Percentiles rank a stretch among this genome's conserved stretches.
These are phyloP conservation scores for Neurospora crassa DNA, from an alignment of 2,329 filamentous ascomycete genomes.

Conservation along the genomic window DNA sequence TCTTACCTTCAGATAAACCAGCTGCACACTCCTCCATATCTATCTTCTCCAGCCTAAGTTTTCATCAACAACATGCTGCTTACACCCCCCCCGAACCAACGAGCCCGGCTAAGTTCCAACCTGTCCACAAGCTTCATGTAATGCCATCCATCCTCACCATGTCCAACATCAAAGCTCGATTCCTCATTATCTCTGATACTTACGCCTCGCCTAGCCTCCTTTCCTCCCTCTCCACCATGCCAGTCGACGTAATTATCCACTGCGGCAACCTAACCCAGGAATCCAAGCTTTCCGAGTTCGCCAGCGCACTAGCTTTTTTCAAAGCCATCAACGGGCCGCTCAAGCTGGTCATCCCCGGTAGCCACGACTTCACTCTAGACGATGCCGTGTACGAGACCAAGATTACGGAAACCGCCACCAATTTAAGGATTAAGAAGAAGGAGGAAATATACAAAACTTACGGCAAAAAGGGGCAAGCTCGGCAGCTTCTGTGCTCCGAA, in stretches of 20 bases:
- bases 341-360: conserved; percentile 45
- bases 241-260: conserved; percentile 38
- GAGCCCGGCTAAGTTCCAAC: not conserved
- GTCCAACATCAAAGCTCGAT: conserved; percentile 25
- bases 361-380: conserved; percentile 39
- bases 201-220: conserved; percentile 19
- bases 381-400: conserved; percentile 20
- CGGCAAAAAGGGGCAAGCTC: not conserved
- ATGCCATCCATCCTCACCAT: not conserved
- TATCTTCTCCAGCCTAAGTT: not conserved
- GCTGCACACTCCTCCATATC: not conserved
- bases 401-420: conserved; percentile 2
- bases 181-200: conserved; percentile 38
- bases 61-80: not conserved
- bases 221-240: not conserved
- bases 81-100: not conserved
- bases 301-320: conserved; percentile 32
- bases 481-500: not conserved
- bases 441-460: not conserved
- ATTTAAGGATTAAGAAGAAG: not conserved
- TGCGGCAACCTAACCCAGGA: conserved; percentile 41
- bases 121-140: not conserved
- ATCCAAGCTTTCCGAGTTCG: conserved; percentile 32
- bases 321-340: conserved; percentile 33
- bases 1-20: not conserved